A percentile compares a stretch with the other conserved stretches of the same genome.
These are phyloP conservation scores for Firmiana major DNA, from an alignment of 345 rosid genomes.

Conservation along the genomic window DNA sequence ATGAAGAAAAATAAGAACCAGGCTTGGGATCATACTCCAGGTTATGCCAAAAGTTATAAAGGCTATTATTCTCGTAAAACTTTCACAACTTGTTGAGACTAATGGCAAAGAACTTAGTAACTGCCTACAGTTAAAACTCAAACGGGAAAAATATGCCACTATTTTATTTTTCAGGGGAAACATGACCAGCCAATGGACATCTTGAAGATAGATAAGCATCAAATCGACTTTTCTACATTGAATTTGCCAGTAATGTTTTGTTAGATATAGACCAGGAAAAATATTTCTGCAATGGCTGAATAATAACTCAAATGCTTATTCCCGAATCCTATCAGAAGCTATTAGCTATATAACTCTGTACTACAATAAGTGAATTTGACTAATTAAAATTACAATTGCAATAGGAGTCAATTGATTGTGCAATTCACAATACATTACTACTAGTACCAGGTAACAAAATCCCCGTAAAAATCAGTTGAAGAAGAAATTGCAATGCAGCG, in stretches of 20 bases:
- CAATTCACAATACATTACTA: background rate
- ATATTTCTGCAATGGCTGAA: background rate
- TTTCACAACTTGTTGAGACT: background rate
- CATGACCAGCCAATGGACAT: background rate
- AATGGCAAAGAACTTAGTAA: background rate
- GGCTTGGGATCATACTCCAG: background rate
- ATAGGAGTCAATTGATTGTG: background rate
- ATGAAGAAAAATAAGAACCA: background rate
- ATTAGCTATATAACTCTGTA: background rate
- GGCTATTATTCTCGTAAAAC: background rate
- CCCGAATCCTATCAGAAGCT: background rate
- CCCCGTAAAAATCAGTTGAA: background rate
- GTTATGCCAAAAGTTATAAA: background rate
- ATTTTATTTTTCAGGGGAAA: background rate
- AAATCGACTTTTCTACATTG: background rate
- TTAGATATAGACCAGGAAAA: background rate
- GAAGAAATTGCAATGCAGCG: background rate
- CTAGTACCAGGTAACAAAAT: background rate
- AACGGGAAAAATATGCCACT: background rate
- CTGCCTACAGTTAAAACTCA: background rate
- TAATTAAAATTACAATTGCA: background rate
- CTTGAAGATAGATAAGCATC: background rate
- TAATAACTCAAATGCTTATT: background rate
- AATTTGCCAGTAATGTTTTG: background rate
- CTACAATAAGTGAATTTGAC: slow-evolving; percentile 4